phyloP scores from a whole-genome alignment of 116 monocot genomes.

The Posidonia oceanica region DNA sequence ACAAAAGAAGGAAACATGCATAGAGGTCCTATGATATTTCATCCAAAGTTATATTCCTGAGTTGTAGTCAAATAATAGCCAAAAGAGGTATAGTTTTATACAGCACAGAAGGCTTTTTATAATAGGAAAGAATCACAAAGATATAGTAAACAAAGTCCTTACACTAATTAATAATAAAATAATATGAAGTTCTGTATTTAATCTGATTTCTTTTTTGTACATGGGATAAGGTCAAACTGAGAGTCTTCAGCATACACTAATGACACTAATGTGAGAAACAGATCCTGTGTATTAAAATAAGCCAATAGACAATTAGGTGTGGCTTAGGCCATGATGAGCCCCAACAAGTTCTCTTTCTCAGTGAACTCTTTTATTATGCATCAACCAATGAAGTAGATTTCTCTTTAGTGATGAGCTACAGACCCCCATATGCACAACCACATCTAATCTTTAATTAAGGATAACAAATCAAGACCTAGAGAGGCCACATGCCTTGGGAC shows the following conservation, averaged over 20 bases:
- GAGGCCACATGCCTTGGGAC: constrained; percentile 1
- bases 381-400: neutral
- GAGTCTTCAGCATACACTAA: neutral
- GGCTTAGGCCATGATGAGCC: neutral
- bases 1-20: too few species aligned
- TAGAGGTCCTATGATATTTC: too few species aligned
- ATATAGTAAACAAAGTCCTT: neutral
- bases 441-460: neutral
- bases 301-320: neutral
- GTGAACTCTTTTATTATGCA: neutral
- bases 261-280: neutral
- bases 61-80: too few species aligned
- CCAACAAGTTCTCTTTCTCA: neutral
- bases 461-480: neutral
- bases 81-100: too few species aligned
- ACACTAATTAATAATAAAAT: neutral
- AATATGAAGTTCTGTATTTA: neutral
- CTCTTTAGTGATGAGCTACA: constrained; percentile 1
- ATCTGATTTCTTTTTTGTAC: neutral
- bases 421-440: neutral
- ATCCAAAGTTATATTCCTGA: too few species aligned
- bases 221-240: constrained; percentile 3
- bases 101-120: too few species aligned
- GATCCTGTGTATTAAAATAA: neutral
- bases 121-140: too few species aligned